Evolutionary conservation across 1,139 yeast species (phyloP), one percentile per base, ranked within the genome.

Genomic region (Lizanozyma gosingica): DNA sequence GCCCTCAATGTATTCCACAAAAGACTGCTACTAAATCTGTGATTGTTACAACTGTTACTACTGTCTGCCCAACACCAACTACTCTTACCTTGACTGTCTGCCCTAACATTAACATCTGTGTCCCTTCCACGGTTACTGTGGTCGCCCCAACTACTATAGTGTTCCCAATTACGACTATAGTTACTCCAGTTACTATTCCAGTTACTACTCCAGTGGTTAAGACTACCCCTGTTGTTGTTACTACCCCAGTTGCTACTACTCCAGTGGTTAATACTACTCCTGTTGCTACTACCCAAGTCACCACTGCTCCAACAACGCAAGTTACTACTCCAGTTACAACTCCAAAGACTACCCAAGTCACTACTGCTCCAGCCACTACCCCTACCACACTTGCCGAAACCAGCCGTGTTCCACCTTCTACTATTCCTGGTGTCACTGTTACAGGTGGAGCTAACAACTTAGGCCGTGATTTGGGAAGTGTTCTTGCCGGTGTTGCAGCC

Each of bases 51-150:
- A 52, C 47, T 39, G 48, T 43, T 51, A 45, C 49, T 43, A 50
- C 53, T 41, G 48, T 47, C 52, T 50, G 53, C 44, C 53, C 53
- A 36, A 47, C 33, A 35, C 38, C 50, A 39, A 50, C 53, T 35
- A 42, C 41, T 29, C 27, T 50, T 38, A 46, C 49, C 45, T 35
- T 50, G 45, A 47, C 50, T 45, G 44, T 34, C 35, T 50, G 53
- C 35, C n/a, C n/a, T n/a, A n/a, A 38, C 4, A 41, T 45, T 32
- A 4, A 41, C 38, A 37, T 33, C 39, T 50, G 53, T 34, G 39
- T 40, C 34, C 49, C 52, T 16, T 16, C 38, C 36, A 40, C 35
- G 35, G 37, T 46, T 43, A 48, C 51, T 35, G 50, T 44, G 18
- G 17, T 47, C 18, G 39, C 35, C 17, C 46, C 43, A 33, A 43